These are phyloP conservation scores for Calcarisporium arbuscula DNA, from an alignment of 2,329 filamentous ascomycete species.

Conservation along the genomic window DNA sequence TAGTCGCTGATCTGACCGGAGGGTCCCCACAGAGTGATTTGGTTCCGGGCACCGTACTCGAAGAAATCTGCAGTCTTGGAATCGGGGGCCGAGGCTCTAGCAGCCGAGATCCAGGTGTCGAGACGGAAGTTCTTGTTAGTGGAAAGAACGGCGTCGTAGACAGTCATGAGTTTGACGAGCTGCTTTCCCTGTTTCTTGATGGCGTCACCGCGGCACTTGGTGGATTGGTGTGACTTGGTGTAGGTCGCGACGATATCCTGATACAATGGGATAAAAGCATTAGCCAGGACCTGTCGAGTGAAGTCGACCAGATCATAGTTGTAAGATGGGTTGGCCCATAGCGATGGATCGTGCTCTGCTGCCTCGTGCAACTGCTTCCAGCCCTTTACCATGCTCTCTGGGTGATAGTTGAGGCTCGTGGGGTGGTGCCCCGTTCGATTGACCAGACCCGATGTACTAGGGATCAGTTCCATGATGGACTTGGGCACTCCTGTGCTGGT, in stretches of 20 bases:
- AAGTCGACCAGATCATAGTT: slow-evolving; percentile 42
- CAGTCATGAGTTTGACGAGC: slow-evolving; percentile 25
- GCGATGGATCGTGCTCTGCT: slow-evolving; percentile 17
- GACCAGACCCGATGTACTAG: slow-evolving; percentile 32
- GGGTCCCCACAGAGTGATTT: slow-evolving; percentile 45
- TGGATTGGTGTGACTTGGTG: slow-evolving; percentile 16
- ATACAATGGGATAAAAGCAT: slow-evolving; percentile 37
- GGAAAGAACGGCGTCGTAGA: slow-evolving; percentile 34
- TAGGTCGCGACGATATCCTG: slow-evolving; percentile 25
- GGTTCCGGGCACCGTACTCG: slow-evolving; percentile 41
- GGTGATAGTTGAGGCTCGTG: slow-evolving; percentile 36
- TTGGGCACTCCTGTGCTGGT: slow-evolving; percentile 33
- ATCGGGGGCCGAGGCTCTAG: slow-evolving; percentile 24
- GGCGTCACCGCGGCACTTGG: slow-evolving; percentile 15
- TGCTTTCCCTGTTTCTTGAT: slow-evolving; percentile 18
- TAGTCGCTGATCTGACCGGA: slow-evolving; percentile 42
- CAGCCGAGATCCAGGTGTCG: slow-evolving; percentile 32
- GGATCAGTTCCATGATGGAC: slow-evolving; percentile 38
- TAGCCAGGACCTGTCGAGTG: slow-evolving; percentile 40
- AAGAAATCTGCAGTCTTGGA: slow-evolving; percentile 26
- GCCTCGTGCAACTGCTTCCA: slow-evolving; percentile 34
- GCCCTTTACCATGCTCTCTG: slow-evolving; percentile 26
- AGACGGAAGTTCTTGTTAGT: slow-evolving; percentile 36
- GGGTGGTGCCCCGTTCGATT: slow-evolving; percentile 33
- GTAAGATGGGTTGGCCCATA: slow-evolving; percentile 37